A percentile compares a stretch with the other conserved stretches of the same genome.
Conservation (phyloP, 306 rosid genomes). For the Oxytropis ochrocephala region DNA sequence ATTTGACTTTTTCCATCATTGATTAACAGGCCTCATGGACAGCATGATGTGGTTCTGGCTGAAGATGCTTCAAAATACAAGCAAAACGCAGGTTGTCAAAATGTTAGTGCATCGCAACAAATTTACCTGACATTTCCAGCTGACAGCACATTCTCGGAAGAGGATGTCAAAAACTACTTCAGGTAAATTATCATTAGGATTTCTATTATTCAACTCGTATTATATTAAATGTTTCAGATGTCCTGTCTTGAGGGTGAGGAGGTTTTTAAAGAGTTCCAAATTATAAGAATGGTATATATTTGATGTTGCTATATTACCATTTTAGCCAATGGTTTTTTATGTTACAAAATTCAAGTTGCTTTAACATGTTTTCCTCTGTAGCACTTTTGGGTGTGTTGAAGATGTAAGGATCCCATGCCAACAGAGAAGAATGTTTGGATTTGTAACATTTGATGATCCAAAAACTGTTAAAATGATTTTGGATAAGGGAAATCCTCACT, state of each 20-base stretch:
- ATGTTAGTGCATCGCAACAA: slow-evolving; percentile 68
- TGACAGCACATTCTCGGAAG: slow-evolving; percentile 75
- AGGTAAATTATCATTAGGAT: slow-evolving; percentile 28
- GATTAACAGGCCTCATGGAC: slow-evolving; percentile 80
- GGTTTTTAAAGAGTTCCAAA: too few relatives aligned
- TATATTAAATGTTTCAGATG: too few relatives aligned
- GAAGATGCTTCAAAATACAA: slow-evolving; percentile 53
- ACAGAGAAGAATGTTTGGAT: slow-evolving; percentile 81
- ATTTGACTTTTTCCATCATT: not conserved
- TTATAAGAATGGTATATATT: too few relatives aligned
- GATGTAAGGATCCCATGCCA: slow-evolving; percentile 89
- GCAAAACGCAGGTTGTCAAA: slow-evolving; percentile 54
- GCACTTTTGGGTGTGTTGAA: slow-evolving; percentile 68
- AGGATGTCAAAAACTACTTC: slow-evolving; percentile 78
- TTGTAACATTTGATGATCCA: slow-evolving; percentile 62
- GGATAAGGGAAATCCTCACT: slow-evolving; percentile 68
- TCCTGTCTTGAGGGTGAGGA: too few relatives aligned
- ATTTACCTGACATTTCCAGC: slow-evolving; percentile 87
- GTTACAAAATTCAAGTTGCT: not conserved
- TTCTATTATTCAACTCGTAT: not conserved
- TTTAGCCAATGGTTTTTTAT: not conserved
- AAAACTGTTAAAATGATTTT: slow-evolving; percentile 65
- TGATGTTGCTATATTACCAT: too few relatives aligned
- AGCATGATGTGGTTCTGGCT: slow-evolving; percentile 65
- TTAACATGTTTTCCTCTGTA: slow-evolving; percentile 14